Percentiles rank a stretch among this genome's conserved stretches.
These are phyloP conservation scores for Arachnomyces sp. DNA, from an alignment of 2,329 filamentous ascomycete genomes.

Conservation along the genomic window DNA sequence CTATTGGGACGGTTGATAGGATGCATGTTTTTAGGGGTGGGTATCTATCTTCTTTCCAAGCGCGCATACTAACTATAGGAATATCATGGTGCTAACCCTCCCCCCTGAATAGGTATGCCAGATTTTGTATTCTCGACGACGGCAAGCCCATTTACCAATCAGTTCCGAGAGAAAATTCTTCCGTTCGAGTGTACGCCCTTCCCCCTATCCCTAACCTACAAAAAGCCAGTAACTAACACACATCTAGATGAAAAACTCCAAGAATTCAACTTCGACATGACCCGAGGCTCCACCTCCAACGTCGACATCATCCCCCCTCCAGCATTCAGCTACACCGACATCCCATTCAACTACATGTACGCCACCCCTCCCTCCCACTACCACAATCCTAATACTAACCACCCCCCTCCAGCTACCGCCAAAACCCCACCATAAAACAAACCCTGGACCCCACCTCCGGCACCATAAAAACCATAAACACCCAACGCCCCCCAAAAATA, in stretches of 20 bases:
- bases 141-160: slow-evolving; percentile 59
- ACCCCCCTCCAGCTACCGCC: slow-evolving; percentile 56
- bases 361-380: slow-evolving; percentile 6
- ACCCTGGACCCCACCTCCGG: slow-evolving; percentile 44
- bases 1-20: slow-evolving; percentile 63
- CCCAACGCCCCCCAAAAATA: slow-evolving; percentile 49
- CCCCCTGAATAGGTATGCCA: slow-evolving; percentile 49
- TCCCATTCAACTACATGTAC: slow-evolving; percentile 59
- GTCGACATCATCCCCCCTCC: slow-evolving; percentile 72
- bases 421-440: slow-evolving; percentile 70
- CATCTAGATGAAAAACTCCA: slow-evolving; percentile 48
- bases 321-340: slow-evolving; percentile 62
- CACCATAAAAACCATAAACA: slow-evolving; percentile 53
- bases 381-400: slow-evolving; percentile 10
- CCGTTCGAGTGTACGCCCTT: slow-evolving; percentile 56
- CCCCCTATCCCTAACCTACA: neutral
- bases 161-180: slow-evolving; percentile 62
- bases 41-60: slow-evolving; percentile 7
- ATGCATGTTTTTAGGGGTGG: slow-evolving; percentile 77
- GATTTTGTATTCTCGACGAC: slow-evolving; percentile 77
- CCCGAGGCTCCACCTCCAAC: slow-evolving; percentile 49
- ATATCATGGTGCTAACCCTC: slow-evolving; percentile 2
- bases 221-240: neutral
- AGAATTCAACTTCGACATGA: slow-evolving; percentile 59
- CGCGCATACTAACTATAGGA: too few species aligned